Evolutionary conservation across 1,139 yeast species (phyloP), one percentile per base, ranked within the genome.

Genomic region (Debaryomycetaceae sp.): DNA sequence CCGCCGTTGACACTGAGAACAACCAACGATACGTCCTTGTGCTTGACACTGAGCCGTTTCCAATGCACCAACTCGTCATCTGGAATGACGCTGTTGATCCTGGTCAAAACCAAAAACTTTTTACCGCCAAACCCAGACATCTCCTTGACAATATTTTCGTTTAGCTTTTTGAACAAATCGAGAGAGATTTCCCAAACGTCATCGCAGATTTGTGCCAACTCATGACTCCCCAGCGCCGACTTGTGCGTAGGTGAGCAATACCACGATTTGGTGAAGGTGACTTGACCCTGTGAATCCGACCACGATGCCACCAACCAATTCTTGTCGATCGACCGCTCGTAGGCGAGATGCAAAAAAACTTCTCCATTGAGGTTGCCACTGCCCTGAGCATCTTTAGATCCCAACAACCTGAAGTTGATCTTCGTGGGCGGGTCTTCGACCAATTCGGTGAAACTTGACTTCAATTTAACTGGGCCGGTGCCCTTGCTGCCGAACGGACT

Each of bases 231-330:
- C 12, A 5, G 24, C 28, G 11, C 10, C 8, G 29, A 28, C 5
- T 31, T 37, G 12, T 33, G 34, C 4, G 36, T 19, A n/a, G 42
- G 31, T 4, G 73, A 51, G 46, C 78, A 65, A 42, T 65, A 68
- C 89, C 89, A 82, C 1, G 89, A 73, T 42, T 78, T 82, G 1
- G 80, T 71, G 35, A 67, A 67, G 6, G 80, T 74, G 5, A 75
- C 67, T 7, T 65, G 64, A 0, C 96, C 96, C 46, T 72, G 69
- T 31, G 91, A 91, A 48, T 89, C 96, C 0, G 94, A 71, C 94
- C 96, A 86, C 0, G 95, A 82, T 0, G 86, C 94, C 17, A 81
- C 76, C 29, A 86, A 66, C 96, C 96, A 89, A 36, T 74, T 76
- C 39, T 76, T 78, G 49, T 89, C 96, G 4, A 74, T 65, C 0